Evolutionary conservation across 441 rosid species (phyloP), one percentile per base, ranked within the genome.

Genomic region (Cnidoscolus chayamansa): DNA sequence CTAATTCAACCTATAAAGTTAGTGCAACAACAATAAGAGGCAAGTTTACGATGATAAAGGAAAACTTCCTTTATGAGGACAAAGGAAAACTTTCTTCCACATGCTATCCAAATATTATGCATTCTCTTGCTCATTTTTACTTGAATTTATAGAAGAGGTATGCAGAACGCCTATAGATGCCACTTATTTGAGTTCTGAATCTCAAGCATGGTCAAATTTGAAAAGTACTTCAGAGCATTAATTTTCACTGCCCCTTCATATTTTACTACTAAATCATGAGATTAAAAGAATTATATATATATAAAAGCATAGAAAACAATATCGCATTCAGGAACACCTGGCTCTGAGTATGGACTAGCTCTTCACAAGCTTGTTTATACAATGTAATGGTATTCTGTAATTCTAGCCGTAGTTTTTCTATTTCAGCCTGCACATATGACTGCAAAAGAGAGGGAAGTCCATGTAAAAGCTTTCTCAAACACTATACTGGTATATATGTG

Each of bases 351-450:
- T 82, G 86, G 31, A 91, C 87, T 54, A 94, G 86, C 81, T 91
- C 93, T 81, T 85, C 92, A 63, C 96, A 86, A 77, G 91, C 89
- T 72, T 79, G 73, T 74, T 85, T 81, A 76, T 91, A 91, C 98
- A 88, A 84, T 58, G 83, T 67, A 70, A 87, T 71, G 10, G 96
- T 86, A 78, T 68, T 77, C 73, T 78, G 90, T 72, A 91, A 81
- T 79, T 91, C 93, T 77, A 63, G 81, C 79, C 85, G 84, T 67
- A 94, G 81, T 80, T 78, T 79, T 65, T 87, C 93, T 35, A 94
- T 79, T 85, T 90, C 94, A 73, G 80, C 76, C 73, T 79, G 78
- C 66, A 80, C 86, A 81, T 81, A 69, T 55, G 83, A 84, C 92
- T 84, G 90, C 78, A 80, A 74, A 79, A 79, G 15, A 25, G 70